Conservation (phyloP, 192 early-diverging fungal species). For the Podila verticillata region DNA sequence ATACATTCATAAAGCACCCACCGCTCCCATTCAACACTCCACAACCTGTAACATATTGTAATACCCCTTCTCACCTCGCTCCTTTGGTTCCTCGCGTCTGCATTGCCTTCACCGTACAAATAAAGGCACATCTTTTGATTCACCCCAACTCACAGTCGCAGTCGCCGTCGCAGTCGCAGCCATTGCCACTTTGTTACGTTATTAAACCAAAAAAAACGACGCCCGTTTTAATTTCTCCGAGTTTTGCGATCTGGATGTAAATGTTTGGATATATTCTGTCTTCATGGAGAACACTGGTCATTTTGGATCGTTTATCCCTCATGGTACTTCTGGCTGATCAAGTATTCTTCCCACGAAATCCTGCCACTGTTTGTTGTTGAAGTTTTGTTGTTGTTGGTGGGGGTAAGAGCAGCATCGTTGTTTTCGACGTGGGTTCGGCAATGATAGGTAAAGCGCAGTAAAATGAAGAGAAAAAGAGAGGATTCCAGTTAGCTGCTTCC, state of each 20-base stretch:
- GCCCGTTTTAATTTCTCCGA: too few species aligned
- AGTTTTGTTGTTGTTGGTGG: too few species aligned
- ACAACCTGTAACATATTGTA: neutral
- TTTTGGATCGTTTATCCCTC: constrained; percentile 26
- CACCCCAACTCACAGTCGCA: too few species aligned
- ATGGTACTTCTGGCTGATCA: constrained; percentile 61
- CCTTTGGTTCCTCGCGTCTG: neutral
- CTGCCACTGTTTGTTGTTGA: constrained; percentile 48
- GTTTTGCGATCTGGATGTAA: neutral
- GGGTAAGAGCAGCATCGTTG: too few species aligned
- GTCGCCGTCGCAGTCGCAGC: too few species aligned
- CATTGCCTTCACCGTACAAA: neutral
- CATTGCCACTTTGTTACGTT: too few species aligned
- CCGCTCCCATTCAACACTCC: neutral
- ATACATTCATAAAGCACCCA: constrained; percentile 1
- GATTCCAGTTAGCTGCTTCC: neutral
- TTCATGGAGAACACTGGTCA: neutral
- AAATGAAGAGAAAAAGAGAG: constrained; percentile 3
- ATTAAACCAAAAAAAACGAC: too few species aligned
- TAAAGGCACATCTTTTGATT: neutral
- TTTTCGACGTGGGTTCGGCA: too few species aligned
- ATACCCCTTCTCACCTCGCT: neutral
- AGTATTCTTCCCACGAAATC: constrained; percentile 66
- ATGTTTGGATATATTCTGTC: neutral
- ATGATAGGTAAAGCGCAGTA: too few species aligned